Conservation (phyloP, 1,284 basidiomycete species). For the Lentinula novae-zelandiae region DNA sequence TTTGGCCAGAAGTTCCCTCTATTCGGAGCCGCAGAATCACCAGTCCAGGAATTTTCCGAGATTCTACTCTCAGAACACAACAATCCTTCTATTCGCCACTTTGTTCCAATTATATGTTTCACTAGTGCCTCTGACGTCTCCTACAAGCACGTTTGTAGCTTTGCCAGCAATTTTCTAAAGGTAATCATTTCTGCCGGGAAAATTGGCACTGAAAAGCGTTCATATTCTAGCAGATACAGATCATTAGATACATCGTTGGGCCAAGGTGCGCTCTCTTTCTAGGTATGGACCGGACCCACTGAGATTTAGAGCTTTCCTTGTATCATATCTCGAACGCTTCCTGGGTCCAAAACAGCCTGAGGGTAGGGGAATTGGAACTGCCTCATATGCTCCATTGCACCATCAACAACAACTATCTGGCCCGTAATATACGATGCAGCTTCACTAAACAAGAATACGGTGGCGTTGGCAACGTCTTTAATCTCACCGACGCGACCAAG, state of each 20-base stretch:
- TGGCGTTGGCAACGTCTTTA: slow-evolving; percentile 77
- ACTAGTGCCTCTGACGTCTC: too few relatives aligned
- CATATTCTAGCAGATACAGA: not conserved
- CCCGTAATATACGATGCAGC: slow-evolving; percentile 80
- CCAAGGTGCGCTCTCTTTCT: too few relatives aligned
- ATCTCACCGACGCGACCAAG: slow-evolving; percentile 65
- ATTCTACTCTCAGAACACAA: not conserved
- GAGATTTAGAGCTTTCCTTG: slow-evolving; percentile 29
- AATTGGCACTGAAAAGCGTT: too few relatives aligned
- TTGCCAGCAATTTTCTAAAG: too few relatives aligned
- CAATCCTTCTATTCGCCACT: too few relatives aligned
- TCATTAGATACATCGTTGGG: too few relatives aligned
- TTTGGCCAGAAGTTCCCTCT: not conserved
- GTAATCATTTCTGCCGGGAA: too few relatives aligned
- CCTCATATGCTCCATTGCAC: slow-evolving; percentile 57
- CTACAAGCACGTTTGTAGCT: too few relatives aligned
- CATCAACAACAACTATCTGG: slow-evolving; percentile 68
- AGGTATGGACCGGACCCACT: not conserved
- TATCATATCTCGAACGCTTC: slow-evolving; percentile 32
- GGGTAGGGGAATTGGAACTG: slow-evolving; percentile 59
- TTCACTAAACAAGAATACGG: slow-evolving; percentile 86
- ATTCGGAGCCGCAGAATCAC: not conserved
- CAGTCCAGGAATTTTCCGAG: not conserved
- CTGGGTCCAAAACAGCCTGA: slow-evolving; percentile 58
- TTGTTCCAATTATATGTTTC: too few relatives aligned